Conservation (phyloP, 2,329 filamentous ascomycete genomes). For the Ceratocystis destructans region DNA sequence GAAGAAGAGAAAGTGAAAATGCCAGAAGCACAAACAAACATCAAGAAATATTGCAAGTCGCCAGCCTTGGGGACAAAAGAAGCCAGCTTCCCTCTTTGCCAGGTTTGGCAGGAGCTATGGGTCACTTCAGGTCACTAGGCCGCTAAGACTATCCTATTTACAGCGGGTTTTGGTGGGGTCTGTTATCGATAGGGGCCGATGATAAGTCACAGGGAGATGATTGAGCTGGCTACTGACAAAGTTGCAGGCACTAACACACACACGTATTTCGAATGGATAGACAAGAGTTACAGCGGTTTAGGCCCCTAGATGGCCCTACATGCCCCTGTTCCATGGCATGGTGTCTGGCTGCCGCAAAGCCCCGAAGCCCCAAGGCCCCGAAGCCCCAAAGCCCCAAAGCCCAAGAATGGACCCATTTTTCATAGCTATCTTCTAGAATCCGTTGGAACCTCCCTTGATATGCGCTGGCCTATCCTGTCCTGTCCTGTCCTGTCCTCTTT, state of each 20-base stretch:
- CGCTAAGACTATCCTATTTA: not conserved
- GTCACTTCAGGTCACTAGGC: not conserved
- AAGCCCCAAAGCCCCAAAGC: not conserved
- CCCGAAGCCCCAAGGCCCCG: not conserved
- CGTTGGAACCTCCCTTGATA: slow-evolving; percentile 21
- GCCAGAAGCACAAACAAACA: slow-evolving; percentile 7
- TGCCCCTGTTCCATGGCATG: too few species aligned
- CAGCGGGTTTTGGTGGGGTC: not conserved
- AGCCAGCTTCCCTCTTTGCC: slow-evolving; percentile 6
- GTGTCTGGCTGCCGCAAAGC: not conserved
- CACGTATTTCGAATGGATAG: not conserved
- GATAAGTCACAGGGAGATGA: not conserved
- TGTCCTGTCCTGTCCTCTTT: not conserved
- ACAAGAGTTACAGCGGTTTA: not conserved
- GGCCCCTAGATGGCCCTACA: not conserved
- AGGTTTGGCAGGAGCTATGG: slow-evolving; percentile 1
- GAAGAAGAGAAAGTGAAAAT: slow-evolving; percentile 5
- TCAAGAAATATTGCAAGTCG: not conserved
- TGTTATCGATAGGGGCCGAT: not conserved
- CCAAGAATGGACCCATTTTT: not conserved
- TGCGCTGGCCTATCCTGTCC: not conserved
- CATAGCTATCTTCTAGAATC: slow-evolving; percentile 21
- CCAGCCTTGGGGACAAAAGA: slow-evolving; percentile 2
- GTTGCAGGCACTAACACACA: too few species aligned
- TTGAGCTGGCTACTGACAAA: not conserved